Base-by-base conservation (phyloP, 1,284 basidiomycete species). In the Ganoderma sinense region DNA sequence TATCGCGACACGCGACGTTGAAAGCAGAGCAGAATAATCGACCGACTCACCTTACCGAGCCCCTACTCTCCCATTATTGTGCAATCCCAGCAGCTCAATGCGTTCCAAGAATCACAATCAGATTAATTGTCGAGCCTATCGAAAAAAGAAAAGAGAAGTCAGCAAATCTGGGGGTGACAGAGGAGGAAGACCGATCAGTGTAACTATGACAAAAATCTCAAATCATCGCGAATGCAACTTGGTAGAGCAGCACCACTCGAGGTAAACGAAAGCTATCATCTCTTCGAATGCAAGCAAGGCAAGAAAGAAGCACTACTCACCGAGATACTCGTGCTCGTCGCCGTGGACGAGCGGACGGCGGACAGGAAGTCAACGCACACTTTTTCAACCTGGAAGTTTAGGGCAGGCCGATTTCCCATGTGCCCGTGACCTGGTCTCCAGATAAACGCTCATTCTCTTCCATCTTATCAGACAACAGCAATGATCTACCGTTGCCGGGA, bases 191-290 rank as follows among this genome's bases (percentile, higher is more conserved):
- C 88, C 84, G 85, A 88, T 93, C 92, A 93, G 92, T 91, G 92
- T 94, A 94, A 94, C 92, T 93, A 94, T 94, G 92, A 94, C 92
- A 92, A 85, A 85, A 85, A 76, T 82, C 74, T 83, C 80, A 80
- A 79, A 84, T 82, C 85, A 88, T 84, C 76, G 85, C 79, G 76
- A 75, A 82, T 77, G 80, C 77, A 80, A 81, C 83, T 83, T 85
- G 86, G 87, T 88, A 86, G 78, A 73, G 74, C 77, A 75, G 74
- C 78, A 81, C 80, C 82, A 80, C 89, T 90, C 86, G 81, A 83
- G 78, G 74, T 77, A 80, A 82, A 78, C 77, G 77, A 79, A 77
- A 74, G 78, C 78, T 85, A 83, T 89, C 90, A 91, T 91, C 90
- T 77, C 75, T 74, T 87, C 85, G 87, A 83, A 62, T n/a, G 66